Evolutionary conservation across 2,329 filamentous ascomycete species (phyloP), one percentile per base, ranked within the genome.

Genomic region (Apiospora malaysiana): DNA sequence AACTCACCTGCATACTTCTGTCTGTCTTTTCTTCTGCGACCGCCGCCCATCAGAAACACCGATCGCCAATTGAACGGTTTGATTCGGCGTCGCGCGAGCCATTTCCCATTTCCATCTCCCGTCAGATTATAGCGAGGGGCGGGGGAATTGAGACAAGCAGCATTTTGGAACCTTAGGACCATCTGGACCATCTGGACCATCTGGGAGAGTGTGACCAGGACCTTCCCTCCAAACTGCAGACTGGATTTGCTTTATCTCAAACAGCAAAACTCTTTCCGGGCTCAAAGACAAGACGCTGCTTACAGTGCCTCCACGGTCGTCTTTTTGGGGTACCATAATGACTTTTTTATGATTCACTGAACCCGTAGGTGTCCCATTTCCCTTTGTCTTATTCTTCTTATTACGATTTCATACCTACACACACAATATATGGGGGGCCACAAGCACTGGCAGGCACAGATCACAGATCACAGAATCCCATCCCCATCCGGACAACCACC

Each of bases 321-420:
- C 32, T 12, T 32, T 21, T 56, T 63, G 18, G 27, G 51, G 45
- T n/a, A 63, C 56, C 18, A 63, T 63, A 63, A 63, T 63, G 56
- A n/a, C 21, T 63, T 63, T 63, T 63, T 40, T 40, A 63, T 63
- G 56, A 63, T 63, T 63, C 56, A 63, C 56, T 63, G 56, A 63
- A 63, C 56, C 32, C 32, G 56, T 63, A 63, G 56, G 56, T 63
- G 56, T 63, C 56, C 56, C 56, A 40, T 63, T 40, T 63, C 21
- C 32, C 32, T 63, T 63, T 63, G 32, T 63, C 56, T 63, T 45
- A 45, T 45, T 45, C 42, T 16, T 45, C 40, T 16, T 45, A 45
- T 16, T 16, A 32, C 6, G 32, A 32, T 32, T 32, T 6, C 32
- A 32, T 32, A 32, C 32, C 3, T 32, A 6, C 32, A 32, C 32